Evolutionary conservation across 192 early-diverging fungal species (phyloP).

Genomic region (Mortierella alpina): DNA sequence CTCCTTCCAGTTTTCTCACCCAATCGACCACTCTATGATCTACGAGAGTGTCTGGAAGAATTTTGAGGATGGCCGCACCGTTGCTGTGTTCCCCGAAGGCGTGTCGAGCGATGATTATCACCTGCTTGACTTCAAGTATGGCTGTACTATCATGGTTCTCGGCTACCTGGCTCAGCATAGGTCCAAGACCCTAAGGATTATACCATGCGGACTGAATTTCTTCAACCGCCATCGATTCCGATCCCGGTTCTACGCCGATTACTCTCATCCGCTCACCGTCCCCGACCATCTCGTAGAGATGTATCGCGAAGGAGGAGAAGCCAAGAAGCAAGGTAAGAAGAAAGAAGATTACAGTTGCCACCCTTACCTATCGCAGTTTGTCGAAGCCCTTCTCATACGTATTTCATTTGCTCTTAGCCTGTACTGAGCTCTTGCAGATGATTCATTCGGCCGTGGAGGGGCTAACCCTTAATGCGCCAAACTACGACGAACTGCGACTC

Average conservation of each 20-base stretch:
- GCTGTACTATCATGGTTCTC: conserved; percentile 58
- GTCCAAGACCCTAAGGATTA: conserved; percentile 45
- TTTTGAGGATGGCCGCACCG: conserved; percentile 49
- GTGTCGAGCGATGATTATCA: conserved; percentile 57
- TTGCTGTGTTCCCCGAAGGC: conserved; percentile 56
- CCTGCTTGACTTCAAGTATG: conserved; percentile 56
- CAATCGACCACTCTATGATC: conserved; percentile 51
- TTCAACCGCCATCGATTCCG: conserved; percentile 61
- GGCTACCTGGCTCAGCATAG: conserved; percentile 52
- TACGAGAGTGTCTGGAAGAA: conserved; percentile 56
- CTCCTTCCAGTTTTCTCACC: conserved; percentile 46
- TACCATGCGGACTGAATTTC: conserved; percentile 59
- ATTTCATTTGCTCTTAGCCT: conserved; percentile 23
- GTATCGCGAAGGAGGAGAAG: conserved; percentile 48
- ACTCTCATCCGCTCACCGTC: conserved; percentile 43
- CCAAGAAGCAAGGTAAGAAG: conserved; percentile 47
- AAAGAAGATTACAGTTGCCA: not conserved
- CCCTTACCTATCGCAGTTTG: not conserved
- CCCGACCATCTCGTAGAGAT: conserved; percentile 41
- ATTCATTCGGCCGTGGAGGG: conserved; percentile 50
- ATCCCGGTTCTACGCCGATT: conserved; percentile 55
- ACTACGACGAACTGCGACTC: conserved; percentile 52
- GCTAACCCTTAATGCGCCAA: conserved; percentile 56
- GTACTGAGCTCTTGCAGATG: conserved; percentile 52
- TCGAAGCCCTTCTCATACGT: conserved; percentile 5